Evolutionary conservation across 2,329 filamentous ascomycete genomes (phyloP).

Genomic region (Coniochaeta ligniaria): DNA sequence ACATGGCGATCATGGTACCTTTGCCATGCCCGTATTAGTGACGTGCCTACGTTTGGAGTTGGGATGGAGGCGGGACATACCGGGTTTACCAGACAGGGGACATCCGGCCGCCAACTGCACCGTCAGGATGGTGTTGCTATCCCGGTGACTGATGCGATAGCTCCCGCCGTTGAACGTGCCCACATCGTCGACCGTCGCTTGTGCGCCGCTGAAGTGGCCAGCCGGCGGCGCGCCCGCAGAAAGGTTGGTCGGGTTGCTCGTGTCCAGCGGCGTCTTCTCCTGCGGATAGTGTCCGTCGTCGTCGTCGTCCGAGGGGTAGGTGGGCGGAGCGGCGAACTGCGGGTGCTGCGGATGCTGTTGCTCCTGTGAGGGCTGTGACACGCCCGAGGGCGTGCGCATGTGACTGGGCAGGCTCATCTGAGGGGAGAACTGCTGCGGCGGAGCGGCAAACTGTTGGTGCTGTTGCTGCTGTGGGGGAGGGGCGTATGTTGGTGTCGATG

Average conservation of each 20-base stretch:
- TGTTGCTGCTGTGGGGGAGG: slow-evolving; percentile 22
- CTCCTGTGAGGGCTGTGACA: slow-evolving; percentile 14
- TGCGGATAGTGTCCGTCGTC: slow-evolving; percentile 15
- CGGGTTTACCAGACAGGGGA: slow-evolving; percentile 73
- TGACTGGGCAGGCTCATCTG: slow-evolving; percentile 26
- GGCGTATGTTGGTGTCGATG: slow-evolving; percentile 21
- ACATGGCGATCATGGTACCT: slow-evolving; percentile 93
- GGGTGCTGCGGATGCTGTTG: slow-evolving; percentile 9
- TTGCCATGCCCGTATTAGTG: slow-evolving; percentile 15
- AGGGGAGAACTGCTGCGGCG: slow-evolving; percentile 2
- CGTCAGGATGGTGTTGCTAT: slow-evolving; percentile 84
- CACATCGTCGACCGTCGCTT: slow-evolving; percentile 67
- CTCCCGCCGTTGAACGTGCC: slow-evolving; percentile 97
- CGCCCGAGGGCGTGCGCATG: slow-evolving; percentile 22
- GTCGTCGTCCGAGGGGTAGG: slow-evolving; percentile 17
- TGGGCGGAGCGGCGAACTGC: slow-evolving; percentile 21
- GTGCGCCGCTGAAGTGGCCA: slow-evolving; percentile 57
- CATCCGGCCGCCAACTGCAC: slow-evolving; percentile 85
- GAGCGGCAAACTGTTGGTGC: slow-evolving; percentile 9
- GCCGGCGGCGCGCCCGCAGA: slow-evolving; percentile 31
- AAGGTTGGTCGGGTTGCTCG: slow-evolving; percentile 23
- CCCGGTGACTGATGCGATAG: slow-evolving; percentile 86
- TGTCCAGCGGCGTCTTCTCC: slow-evolving; percentile 19
- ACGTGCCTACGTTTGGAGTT: not conserved
- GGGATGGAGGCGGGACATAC: slow-evolving; percentile 26